A percentile compares a stretch with the other conserved stretches of the same genome.
Evolutionary conservation across 768 basidiomycete species (phyloP).

Genomic region (Suillus bovinus): DNA sequence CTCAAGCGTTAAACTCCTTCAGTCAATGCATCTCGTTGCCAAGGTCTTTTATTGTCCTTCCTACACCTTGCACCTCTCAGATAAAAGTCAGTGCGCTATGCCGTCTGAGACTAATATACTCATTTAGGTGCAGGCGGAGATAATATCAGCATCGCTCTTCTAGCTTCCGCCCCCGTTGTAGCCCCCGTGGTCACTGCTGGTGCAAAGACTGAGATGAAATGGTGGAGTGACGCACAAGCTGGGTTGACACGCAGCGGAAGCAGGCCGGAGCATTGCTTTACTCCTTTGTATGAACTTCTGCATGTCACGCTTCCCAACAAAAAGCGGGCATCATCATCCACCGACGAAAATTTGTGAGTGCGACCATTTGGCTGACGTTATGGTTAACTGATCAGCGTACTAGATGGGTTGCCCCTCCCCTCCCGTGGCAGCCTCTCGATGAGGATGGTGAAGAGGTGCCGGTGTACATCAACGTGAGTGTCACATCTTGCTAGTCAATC

Average conservation of each 20-base stretch:
- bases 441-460: neutral
- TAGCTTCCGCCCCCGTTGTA: neutral
- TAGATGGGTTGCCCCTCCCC: neutral
- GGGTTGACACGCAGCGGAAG: neutral
- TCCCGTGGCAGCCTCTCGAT: slow-evolving; percentile 1
- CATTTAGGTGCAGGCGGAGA: slow-evolving; percentile 3
- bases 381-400: neutral
- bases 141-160: neutral
- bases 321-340: neutral
- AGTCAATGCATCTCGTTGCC: neutral
- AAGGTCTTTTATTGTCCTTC: slow-evolving; percentile 5
- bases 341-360: slow-evolving; percentile 2
- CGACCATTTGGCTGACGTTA: neutral
- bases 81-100: slow-evolving; percentile 1
- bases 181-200: neutral
- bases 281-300: neutral
- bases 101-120: neutral
- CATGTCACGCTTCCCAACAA: neutral
- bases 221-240: slow-evolving; percentile 1
- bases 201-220: neutral
- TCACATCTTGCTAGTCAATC: neutral
- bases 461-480: neutral
- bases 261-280: slow-evolving; percentile 2
- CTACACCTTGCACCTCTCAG: slow-evolving; percentile 2
- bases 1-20: neutral